These are phyloP conservation scores for Backusella sp. DNA, from an alignment of 192 early-diverging fungal genomes.

Conservation along the genomic window DNA sequence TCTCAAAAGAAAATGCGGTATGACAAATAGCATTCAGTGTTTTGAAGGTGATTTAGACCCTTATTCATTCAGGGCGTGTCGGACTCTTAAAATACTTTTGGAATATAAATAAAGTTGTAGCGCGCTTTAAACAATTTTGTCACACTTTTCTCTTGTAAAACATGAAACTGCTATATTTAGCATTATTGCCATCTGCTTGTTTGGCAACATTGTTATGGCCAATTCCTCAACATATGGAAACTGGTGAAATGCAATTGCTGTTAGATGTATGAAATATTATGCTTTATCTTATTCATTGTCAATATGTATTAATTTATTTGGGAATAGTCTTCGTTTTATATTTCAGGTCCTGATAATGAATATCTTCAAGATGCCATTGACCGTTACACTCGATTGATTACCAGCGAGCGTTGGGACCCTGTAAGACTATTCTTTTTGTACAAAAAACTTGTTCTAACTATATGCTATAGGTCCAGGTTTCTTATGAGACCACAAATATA, in stretches of 20 bases:
- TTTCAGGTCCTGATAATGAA: conserved; percentile 19
- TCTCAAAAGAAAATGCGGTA: conserved; percentile 4
- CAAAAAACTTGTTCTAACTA: neutral
- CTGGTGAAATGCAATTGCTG: conserved; percentile 12
- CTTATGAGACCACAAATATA: neutral
- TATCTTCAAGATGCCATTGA: conserved; percentile 26
- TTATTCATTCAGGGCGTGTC: neutral
- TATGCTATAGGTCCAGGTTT: conserved; percentile 17
- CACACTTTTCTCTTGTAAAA: conserved; percentile 1
- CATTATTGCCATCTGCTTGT: neutral
- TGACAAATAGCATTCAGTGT: neutral
- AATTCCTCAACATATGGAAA: conserved; percentile 17
- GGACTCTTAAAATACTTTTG: neutral
- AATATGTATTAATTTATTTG: neutral
- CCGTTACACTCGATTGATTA: conserved; percentile 33
- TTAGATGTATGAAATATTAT: conserved; percentile 11
- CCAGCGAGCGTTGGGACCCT: conserved; percentile 33
- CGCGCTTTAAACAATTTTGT: neutral
- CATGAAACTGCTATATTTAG: conserved; percentile 4
- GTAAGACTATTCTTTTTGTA: conserved; percentile 14
- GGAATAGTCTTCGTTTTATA: conserved; percentile 24
- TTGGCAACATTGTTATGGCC: conserved; percentile 23
- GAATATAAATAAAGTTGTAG: neutral
- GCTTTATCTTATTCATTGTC: neutral
- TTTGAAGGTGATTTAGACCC: neutral